phyloP scores from a whole-genome alignment of 805 yeast species.

The Vanderwaltozyma yarrowii region DNA sequence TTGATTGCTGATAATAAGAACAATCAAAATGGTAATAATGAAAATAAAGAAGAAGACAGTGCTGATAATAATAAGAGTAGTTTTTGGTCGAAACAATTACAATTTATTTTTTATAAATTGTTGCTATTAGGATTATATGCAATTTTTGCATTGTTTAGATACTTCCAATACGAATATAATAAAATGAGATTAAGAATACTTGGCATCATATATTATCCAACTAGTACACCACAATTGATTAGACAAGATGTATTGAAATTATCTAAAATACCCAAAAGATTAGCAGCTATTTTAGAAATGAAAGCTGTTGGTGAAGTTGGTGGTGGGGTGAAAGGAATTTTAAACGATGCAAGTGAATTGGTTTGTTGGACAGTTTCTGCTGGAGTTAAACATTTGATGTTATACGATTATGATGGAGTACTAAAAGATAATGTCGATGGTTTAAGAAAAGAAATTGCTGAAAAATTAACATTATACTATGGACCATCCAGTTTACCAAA shows the following conservation, averaged over 20 bases:
- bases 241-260: slow-evolving; percentile 70
- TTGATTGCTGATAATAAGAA: slow-evolving; percentile 5
- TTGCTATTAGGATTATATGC: slow-evolving; percentile 44
- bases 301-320: slow-evolving; percentile 75
- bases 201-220: slow-evolving; percentile 55
- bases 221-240: slow-evolving; percentile 74
- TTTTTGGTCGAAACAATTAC: slow-evolving; percentile 4
- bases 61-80: background rate
- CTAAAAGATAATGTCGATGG: slow-evolving; percentile 46
- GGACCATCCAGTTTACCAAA: slow-evolving; percentile 61
- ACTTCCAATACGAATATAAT: slow-evolving; percentile 42
- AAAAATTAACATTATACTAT: slow-evolving; percentile 58
- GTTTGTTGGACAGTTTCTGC: slow-evolving; percentile 84
- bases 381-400: slow-evolving; percentile 61
- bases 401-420: slow-evolving; percentile 74
- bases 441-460: slow-evolving; percentile 44
- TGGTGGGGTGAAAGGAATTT: slow-evolving; percentile 77
- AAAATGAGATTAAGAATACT: slow-evolving; percentile 45
- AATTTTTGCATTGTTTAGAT: slow-evolving; percentile 45
- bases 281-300: slow-evolving; percentile 67
- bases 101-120: slow-evolving; percentile 33
- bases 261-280: slow-evolving; percentile 63
- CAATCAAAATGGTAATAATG: background rate
- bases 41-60: background rate
- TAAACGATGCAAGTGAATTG: slow-evolving; percentile 67